Conservation (phyloP, 2,329 filamentous ascomycete genomes). For the Botrytis medusae region DNA sequence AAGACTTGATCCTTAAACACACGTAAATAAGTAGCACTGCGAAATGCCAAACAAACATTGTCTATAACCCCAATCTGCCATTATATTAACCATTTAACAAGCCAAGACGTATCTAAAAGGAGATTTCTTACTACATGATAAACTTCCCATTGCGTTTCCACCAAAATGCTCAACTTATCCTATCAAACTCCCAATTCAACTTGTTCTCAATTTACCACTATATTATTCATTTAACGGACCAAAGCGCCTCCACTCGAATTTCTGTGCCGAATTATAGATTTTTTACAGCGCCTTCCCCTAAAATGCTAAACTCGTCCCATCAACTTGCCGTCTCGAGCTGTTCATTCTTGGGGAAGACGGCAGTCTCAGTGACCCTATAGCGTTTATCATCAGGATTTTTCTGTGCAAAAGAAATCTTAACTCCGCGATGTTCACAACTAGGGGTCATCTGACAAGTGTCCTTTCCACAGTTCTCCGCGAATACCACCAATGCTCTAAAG, state of each 20-base stretch:
- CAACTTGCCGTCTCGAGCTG: background rate
- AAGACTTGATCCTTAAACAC: background rate
- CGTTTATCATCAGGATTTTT: background rate
- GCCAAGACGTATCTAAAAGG: background rate
- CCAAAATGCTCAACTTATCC: background rate
- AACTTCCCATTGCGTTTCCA: background rate
- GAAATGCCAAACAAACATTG: background rate
- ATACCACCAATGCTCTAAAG: background rate
- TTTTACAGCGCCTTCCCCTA: background rate
- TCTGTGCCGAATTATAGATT: background rate
- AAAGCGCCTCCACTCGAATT: background rate
- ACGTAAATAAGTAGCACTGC: background rate
- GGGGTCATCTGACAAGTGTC: background rate
- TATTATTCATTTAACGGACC: background rate
- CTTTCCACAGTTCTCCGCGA: background rate
- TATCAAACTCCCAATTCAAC: background rate
- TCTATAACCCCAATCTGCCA: background rate
- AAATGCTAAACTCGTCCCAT: background rate
- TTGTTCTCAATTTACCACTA: background rate
- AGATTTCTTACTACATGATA: background rate
- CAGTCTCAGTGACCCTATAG: background rate
- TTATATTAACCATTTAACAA: background rate
- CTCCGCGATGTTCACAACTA: background rate
- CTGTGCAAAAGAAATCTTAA: background rate
- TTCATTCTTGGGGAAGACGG: background rate